phyloP scores from a whole-genome alignment of 1,139 yeast genomes.

The Zygosaccharomyces pseudobailii region DNA sequence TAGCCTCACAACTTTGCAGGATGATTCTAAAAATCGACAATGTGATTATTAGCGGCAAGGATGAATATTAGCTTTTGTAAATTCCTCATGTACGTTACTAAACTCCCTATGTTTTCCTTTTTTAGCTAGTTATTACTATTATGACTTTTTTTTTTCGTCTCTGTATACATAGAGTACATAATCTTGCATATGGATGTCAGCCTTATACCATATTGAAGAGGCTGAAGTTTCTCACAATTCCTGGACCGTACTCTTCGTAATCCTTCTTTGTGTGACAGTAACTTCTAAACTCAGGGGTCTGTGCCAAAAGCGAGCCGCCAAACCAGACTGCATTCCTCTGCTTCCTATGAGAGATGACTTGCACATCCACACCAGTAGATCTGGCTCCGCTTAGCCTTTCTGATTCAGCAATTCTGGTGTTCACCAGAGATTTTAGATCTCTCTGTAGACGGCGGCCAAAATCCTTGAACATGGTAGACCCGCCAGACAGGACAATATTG shows the following conservation, averaged over 20 bases:
- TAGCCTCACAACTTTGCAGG: conserved; percentile 95
- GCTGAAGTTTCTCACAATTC: conserved; percentile 93
- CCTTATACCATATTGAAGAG: conserved; percentile 78
- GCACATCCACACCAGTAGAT: conserved; percentile 94
- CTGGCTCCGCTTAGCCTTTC: conserved; percentile 78
- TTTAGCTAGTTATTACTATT: neutral
- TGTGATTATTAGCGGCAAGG: conserved; percentile 88
- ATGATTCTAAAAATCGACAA: conserved; percentile 96
- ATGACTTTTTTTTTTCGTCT: neutral
- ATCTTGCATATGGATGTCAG: neutral
- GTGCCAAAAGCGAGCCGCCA: conserved; percentile 96
- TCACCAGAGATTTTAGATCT: conserved; percentile 82
- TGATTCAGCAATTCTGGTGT: conserved; percentile 78
- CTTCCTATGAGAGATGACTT: conserved; percentile 93
- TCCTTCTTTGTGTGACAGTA: conserved; percentile 96
- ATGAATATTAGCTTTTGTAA: conserved; percentile 48
- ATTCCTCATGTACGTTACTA: neutral
- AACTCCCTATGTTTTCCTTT: neutral
- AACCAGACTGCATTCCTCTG: conserved; percentile 99
- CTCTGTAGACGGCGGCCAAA: conserved; percentile 96
- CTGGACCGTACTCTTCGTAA: conserved; percentile 97
- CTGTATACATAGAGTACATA: neutral
- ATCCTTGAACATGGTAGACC: conserved; percentile 97
- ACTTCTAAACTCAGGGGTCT: conserved; percentile 92
- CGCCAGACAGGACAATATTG: conserved; percentile 93